Evolutionary conservation across 2,329 filamentous ascomycete genomes (phyloP), one percentile per base, ranked within the genome.

Genomic region (Diplodia seriata): DNA sequence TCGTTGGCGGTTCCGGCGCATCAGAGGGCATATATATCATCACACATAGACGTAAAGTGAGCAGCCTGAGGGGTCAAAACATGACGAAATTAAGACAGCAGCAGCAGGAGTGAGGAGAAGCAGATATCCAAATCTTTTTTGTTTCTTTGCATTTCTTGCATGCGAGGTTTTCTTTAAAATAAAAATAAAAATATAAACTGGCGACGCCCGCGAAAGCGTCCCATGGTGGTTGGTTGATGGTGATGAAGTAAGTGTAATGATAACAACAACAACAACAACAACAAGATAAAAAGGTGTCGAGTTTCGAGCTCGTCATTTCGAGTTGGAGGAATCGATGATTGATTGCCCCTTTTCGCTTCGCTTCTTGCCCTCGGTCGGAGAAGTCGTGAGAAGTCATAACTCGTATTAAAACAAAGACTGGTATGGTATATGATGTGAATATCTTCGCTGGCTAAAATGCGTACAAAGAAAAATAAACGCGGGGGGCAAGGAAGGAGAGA

Each of bases 331-430:
- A 26, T 26, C 23, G 2, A 26, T 23, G 23, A 23, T 23, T 23
- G 23, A 23, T 23, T 23, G 23, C 23, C 23, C 23, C 23, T 1
- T 23, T 23, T 38, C 23, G n/a, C n/a, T n/a, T n/a, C n/a, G n/a
- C n/a, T n/a, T n/a, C n/a, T n/a, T n/a, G n/a, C n/a, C n/a, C n/a
- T n/a, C n/a, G n/a, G n/a, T n/a, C n/a, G n/a, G 9, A 12, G 31
- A 8, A 7, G 23, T 50, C 57, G 31, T 49, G 26, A 63, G n/a
- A 63, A 63, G 59, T 63, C 59, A 63, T 63, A 51, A 50, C n/a
- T 63, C 43, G 20, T 63, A 63, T 63, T 63, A 63, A 63, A 63
- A 26, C 23, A 33, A 47, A 20, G 33, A 14, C 23, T 63, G 43
- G 15, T 36, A 36, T 23, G 18, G 15, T 43, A 36, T 33, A 33